phyloP scores from a whole-genome alignment of 2,329 filamentous ascomycete species.

The Colletotrichum sp. region DNA sequence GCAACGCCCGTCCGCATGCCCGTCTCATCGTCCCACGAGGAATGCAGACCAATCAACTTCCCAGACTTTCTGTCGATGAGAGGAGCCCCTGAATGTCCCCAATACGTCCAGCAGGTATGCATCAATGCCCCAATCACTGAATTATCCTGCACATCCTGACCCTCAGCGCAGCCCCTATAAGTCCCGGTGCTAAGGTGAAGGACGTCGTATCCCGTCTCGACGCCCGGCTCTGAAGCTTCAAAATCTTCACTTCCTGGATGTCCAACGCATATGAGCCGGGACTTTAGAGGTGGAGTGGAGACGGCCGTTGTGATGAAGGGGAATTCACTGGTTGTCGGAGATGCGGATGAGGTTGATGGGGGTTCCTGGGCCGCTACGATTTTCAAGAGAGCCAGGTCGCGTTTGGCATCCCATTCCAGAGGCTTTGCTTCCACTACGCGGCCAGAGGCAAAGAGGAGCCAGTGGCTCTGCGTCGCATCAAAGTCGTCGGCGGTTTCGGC shows the following conservation, averaged over 20 bases:
- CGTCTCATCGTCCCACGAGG: conserved; percentile 57
- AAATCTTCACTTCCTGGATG: conserved; percentile 46
- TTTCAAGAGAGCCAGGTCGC: conserved; percentile 52
- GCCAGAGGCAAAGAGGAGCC: conserved; percentile 49
- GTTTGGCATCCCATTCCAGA: conserved; percentile 42
- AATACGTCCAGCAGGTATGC: conserved; percentile 63
- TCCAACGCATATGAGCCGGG: conserved; percentile 35
- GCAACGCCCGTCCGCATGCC: conserved; percentile 55
- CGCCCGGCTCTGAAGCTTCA: conserved; percentile 38
- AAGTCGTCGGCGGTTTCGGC: conserved; percentile 44
- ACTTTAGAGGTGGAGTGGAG: conserved; percentile 19
- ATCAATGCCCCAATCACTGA: conserved; percentile 54
- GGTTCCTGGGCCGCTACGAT: conserved; percentile 35
- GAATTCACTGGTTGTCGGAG: conserved; percentile 11
- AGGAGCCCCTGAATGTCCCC: conserved; percentile 59
- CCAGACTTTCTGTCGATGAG: conserved; percentile 44
- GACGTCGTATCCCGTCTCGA: conserved; percentile 48
- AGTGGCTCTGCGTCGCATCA: conserved; percentile 31
- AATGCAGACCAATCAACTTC: conserved; percentile 54
- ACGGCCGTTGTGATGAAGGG: conserved; percentile 23
- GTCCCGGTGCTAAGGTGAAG: conserved; percentile 48
- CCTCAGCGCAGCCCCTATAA: conserved; percentile 41
- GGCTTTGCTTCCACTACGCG: conserved; percentile 41
- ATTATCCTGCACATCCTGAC: conserved; percentile 52
- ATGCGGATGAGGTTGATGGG: neutral